A percentile compares a stretch with the other conserved stretches of the same genome.
Conservation (phyloP, 2,329 filamentous ascomycete species). For the Thielaviopsis populi region DNA sequence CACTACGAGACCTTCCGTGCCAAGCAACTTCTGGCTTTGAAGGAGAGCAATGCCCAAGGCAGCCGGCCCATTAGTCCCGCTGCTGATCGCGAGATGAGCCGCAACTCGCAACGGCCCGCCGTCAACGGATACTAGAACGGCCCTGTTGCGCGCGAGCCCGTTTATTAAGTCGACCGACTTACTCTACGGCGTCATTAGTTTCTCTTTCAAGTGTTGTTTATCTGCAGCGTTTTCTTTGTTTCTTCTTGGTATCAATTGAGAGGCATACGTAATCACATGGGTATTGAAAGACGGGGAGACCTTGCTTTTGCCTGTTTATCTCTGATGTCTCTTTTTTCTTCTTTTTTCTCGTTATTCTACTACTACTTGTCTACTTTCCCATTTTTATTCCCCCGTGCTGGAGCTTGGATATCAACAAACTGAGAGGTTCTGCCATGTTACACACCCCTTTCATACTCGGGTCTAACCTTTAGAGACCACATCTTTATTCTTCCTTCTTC, state of each 20-base stretch:
- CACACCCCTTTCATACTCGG: neutral
- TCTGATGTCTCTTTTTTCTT: constrained; percentile 23
- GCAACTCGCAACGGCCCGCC: constrained; percentile 90
- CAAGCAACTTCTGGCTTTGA: constrained; percentile 93
- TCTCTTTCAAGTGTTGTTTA: constrained; percentile 16
- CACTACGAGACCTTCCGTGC: constrained; percentile 99
- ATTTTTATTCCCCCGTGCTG: neutral
- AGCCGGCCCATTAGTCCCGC: constrained; percentile 81
- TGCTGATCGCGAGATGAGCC: constrained; percentile 89
- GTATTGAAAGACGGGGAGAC: neutral
- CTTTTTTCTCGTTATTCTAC: constrained; percentile 25
- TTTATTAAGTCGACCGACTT: constrained; percentile 2
- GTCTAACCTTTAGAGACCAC: too few relatives aligned
- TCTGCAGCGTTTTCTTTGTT: constrained; percentile 14
- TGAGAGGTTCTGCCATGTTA: neutral
- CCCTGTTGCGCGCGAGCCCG: constrained; percentile 13
- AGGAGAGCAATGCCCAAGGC: constrained; percentile 92
- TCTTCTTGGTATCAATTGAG: constrained; percentile 13
- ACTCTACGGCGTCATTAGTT: constrained; percentile 9
- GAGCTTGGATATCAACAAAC: constrained; percentile 1
- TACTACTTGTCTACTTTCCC: constrained; percentile 15
- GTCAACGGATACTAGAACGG: constrained; percentile 87
- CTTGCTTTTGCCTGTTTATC: neutral
- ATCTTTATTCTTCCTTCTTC: neutral
- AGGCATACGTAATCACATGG: neutral